phyloP scores from a whole-genome alignment of 148 eudicot genomes.

The Tetragonia tetragonoides region DNA sequence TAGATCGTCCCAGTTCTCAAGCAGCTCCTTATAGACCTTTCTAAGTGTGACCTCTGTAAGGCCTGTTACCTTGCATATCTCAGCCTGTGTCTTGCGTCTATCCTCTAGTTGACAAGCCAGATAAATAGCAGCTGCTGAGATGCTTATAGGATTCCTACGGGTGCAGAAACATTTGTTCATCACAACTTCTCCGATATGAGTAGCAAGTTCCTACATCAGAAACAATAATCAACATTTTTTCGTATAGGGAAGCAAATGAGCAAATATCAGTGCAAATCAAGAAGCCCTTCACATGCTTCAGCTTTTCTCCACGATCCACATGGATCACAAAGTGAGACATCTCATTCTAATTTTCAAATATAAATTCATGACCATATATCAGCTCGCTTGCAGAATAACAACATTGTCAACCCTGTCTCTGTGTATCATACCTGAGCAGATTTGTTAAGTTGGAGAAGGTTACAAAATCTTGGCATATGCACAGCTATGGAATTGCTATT shows the following conservation, averaged over 20 bases:
- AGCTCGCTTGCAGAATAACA: neutral
- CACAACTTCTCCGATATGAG: slow-evolving; percentile 98
- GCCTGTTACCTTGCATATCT: slow-evolving; percentile 96
- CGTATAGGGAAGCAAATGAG: neutral
- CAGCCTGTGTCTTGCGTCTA: slow-evolving; percentile 96
- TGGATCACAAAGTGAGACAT: neutral
- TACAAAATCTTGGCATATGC: slow-evolving; percentile 98
- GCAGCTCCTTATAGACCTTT: slow-evolving; percentile 90
- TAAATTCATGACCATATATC: neutral
- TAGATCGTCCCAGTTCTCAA: slow-evolving; percentile 97
- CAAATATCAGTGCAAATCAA: neutral
- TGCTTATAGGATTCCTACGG: slow-evolving; percentile 93
- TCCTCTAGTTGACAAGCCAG: slow-evolving; percentile 95
- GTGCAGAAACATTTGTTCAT: slow-evolving; percentile 99
- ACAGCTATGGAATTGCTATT: slow-evolving; percentile 98
- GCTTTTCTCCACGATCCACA: neutral
- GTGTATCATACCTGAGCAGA: slow-evolving; percentile 86
- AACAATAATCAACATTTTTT: neutral
- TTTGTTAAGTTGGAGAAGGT: slow-evolving; percentile 94
- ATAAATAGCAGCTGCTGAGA: slow-evolving; percentile 96
- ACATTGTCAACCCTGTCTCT: too few relatives aligned
- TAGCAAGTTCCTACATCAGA: slow-evolving; percentile 73
- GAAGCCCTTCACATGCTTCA: neutral
- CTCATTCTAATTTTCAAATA: neutral
- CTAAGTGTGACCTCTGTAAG: slow-evolving; percentile 93